phyloP scores from a whole-genome alignment of 257 asterid species.

The Primulina eburnea region DNA sequence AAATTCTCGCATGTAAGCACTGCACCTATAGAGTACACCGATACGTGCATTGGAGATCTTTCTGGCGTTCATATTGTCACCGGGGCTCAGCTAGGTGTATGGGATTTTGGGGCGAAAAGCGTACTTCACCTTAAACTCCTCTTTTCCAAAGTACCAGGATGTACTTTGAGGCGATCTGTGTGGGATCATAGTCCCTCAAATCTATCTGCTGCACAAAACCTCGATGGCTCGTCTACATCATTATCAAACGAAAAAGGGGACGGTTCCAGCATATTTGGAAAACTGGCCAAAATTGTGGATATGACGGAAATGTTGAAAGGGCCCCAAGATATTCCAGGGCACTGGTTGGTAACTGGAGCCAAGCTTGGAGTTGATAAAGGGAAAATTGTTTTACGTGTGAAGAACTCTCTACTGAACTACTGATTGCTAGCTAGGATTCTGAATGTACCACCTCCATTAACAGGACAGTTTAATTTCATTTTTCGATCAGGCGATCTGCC shows the following conservation, averaged over 20 bases:
- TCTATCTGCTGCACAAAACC: slow-evolving; percentile 41
- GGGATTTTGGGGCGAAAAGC: slow-evolving; percentile 90
- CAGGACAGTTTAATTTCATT: slow-evolving; percentile 32
- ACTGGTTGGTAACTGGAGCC: slow-evolving; percentile 98
- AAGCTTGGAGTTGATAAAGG: slow-evolving; percentile 99
- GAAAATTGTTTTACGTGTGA: slow-evolving; percentile 69
- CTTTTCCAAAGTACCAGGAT: slow-evolving; percentile 94
- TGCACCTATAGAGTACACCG: slow-evolving; percentile 88
- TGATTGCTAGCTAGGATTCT: slow-evolving; percentile 39
- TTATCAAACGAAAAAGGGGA: slow-evolving; percentile 49
- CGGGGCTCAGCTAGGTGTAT: slow-evolving; percentile 96
- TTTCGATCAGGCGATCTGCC: slow-evolving; percentile 31
- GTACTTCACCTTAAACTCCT: slow-evolving; percentile 90
- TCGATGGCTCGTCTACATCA: slow-evolving; percentile 66
- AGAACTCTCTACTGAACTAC: slow-evolving; percentile 88
- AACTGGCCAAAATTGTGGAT: slow-evolving; percentile 83
- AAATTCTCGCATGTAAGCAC: slow-evolving; percentile 96
- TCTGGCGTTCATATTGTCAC: slow-evolving; percentile 94
- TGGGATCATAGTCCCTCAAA: slow-evolving; percentile 96
- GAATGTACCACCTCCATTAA: slow-evolving; percentile 16
- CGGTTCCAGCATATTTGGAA: slow-evolving; percentile 52
- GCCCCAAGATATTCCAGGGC: slow-evolving; percentile 95
- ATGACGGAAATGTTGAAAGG: slow-evolving; percentile 96
- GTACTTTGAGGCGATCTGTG: slow-evolving; percentile 90
- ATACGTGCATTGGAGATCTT: slow-evolving; percentile 87